Evolutionary conservation across 805 yeast genomes (phyloP), one percentile per base, ranked within the genome.

Genomic region (Zygosaccharomyces lentus): DNA sequence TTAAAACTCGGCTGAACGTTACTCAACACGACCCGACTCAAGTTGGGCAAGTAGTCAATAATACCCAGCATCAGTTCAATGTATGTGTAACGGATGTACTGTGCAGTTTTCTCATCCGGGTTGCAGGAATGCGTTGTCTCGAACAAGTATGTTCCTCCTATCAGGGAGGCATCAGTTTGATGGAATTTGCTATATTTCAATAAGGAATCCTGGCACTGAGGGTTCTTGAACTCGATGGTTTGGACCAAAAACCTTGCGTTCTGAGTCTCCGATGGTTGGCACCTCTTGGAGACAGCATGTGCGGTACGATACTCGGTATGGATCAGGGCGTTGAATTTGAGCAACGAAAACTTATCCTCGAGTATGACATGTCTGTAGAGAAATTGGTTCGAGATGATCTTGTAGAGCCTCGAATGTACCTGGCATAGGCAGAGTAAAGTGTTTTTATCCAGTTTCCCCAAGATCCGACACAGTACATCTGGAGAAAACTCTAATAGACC

Each of bases 1-100:
- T 73, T 72, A 54, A 80, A 80, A 17, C 71, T 71, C 5, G 81
- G 80, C 4, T 80, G 71, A 1, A 80, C 70, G 37, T 78, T 73
- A 16, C 65, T 61, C 9, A 80, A 50, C 12, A 59, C 55, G 6
- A 80, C 53, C 19, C 64, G 65, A 26, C 67, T 58, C 7, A 79
- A 49, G 34, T 77, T 78, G 34, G 75, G 80, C 6, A 77, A 65
- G 29, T 71, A 70, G 35, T 69, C 71, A 10, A 78, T 63, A 10
- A 78, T 65, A 35, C 67, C 71, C n/a, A 70, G 49, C 60, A 70
- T 54, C 15, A 66, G 43, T 8, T 67, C 66, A n/a, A 69, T 64
- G 46, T 70, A 71, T 2, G 68, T 61, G 34, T 61, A 56, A 41
- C 50, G 47, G n/a, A 52, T 43, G 43, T 50, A 56, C n/a, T 57